phyloP scores from a whole-genome alignment of 176 grass and related monocot species.

The Rhipidocladum racemiflorum region DNA sequence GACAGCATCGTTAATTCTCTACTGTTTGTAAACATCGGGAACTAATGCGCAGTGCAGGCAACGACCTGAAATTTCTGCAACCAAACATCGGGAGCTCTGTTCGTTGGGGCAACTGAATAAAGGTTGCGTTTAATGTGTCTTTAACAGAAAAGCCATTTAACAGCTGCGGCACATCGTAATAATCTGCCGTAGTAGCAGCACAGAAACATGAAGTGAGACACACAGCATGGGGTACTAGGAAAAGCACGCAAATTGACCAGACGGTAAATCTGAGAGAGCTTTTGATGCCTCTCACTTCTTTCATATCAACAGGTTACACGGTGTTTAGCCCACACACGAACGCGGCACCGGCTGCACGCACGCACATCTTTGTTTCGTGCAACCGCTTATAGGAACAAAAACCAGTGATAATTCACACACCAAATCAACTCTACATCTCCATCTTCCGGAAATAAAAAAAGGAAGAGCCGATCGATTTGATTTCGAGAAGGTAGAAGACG shows the following conservation, averaged over 20 bases:
- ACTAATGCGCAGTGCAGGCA: not conserved
- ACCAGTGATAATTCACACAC: not conserved
- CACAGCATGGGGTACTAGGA: not conserved
- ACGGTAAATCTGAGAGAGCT: not conserved
- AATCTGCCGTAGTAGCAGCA: not conserved
- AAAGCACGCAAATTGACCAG: not conserved
- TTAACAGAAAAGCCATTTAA: not conserved
- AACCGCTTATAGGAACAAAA: slow-evolving; percentile 12
- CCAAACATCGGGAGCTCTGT: not conserved
- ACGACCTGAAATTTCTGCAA: not conserved
- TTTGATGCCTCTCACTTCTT: not conserved
- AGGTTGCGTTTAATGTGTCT: not conserved
- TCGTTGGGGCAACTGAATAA: not conserved
- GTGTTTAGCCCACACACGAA: not conserved
- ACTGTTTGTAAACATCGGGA: not conserved
- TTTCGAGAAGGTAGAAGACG: not conserved
- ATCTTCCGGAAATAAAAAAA: slow-evolving; percentile 37
- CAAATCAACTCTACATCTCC: slow-evolving; percentile 17
- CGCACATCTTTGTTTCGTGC: not conserved
- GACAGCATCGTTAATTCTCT: not conserved
- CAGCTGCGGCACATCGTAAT: not conserved
- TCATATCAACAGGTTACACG: slow-evolving; percentile 36
- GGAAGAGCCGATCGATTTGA: not conserved
- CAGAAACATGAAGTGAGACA: not conserved
- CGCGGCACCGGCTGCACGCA: not conserved